Evolutionary conservation across 768 basidiomycete species (phyloP), one percentile per base, ranked within the genome.

Genomic region (Paxillus involutus): DNA sequence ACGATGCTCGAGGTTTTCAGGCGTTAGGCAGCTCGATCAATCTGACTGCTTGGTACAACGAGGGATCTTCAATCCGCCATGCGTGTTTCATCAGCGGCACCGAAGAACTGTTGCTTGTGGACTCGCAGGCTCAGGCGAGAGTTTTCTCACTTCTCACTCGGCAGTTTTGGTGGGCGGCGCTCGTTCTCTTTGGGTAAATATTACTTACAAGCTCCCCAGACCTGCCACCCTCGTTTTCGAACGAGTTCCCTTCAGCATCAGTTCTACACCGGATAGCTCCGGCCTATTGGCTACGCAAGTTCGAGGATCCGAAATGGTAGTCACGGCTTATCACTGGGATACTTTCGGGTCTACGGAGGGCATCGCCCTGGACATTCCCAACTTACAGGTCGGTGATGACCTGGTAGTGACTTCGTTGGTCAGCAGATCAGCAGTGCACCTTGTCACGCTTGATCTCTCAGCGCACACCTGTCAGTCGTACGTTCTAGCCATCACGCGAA

Each of bases 301-400:
- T 3, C 39, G 58, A 17, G 59, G 58, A 8, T 57, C 63, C 35
- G 47, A 44, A n/a, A 42, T 45, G 6, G 40, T 45, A 19, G 51
- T 77, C 9, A 71, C 65, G 7, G 74, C 74, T 4, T 80, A 77
- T 62, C 82, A 83, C 55, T 80, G 77, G 78, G 68, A 66, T 10
- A 79, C 78, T 3, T 83, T 84, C 52, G 82, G 82, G 9, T 75
- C 77, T 1, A 69, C 71, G 1, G 59, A 66, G 11, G 80, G 80
- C 14, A 74, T 77, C 21, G 14, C 37, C 2, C 53, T 80, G 2
- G 59, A 69, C 29, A 54, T 77, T 32, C 66, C 68, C 3, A 53
- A 54, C 7, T 44, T 64, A 24, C 51, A 65, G 10, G 53, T 56
- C n/a, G 59, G 65, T 6, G 59, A 55, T 30, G 30, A 46, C 8